Conservation (phyloP, 352 stramenopile genomes). For the Pythium chondricola region DNA sequence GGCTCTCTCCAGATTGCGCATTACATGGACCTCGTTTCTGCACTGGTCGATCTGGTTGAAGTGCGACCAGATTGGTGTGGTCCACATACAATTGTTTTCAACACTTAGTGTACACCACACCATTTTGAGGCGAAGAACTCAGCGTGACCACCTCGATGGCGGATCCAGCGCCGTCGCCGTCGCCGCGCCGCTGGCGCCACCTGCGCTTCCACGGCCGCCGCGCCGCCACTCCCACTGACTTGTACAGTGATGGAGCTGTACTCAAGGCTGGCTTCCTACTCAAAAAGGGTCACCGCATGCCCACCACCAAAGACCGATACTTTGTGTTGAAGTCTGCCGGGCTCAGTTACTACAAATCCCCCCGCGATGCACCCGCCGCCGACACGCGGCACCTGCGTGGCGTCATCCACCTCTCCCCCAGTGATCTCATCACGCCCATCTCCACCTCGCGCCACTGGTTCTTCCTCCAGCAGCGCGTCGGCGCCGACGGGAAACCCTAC, state of each 20-base stretch:
- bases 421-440: conserved; percentile 22
- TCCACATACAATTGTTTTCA: neutral
- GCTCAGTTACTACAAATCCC: conserved; percentile 20
- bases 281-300: conserved; percentile 25
- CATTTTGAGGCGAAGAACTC: too few species aligned
- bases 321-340: conserved; percentile 16
- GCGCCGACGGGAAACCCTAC: conserved; percentile 46
- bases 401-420: conserved; percentile 38
- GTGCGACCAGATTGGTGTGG: neutral
- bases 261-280: conserved; percentile 18
- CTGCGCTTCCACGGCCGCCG: conserved; percentile 12
- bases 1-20: neutral
- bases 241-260: neutral
- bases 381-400: conserved; percentile 9
- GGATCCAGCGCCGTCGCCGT: neutral
- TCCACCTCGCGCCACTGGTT: conserved; percentile 52
- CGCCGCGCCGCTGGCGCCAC: conserved; percentile 15
- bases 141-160: too few species aligned
- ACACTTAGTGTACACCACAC: conserved; percentile 1
- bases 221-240: neutral
- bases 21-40: neutral
- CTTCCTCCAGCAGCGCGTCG: conserved; percentile 43
- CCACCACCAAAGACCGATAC: conserved; percentile 23
- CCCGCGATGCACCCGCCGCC: neutral
- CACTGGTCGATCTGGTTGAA: too few species aligned